Evolutionary conservation across 768 basidiomycete genomes (phyloP), one percentile per base, ranked within the genome.

Genomic region (Austroboletus festivus): DNA sequence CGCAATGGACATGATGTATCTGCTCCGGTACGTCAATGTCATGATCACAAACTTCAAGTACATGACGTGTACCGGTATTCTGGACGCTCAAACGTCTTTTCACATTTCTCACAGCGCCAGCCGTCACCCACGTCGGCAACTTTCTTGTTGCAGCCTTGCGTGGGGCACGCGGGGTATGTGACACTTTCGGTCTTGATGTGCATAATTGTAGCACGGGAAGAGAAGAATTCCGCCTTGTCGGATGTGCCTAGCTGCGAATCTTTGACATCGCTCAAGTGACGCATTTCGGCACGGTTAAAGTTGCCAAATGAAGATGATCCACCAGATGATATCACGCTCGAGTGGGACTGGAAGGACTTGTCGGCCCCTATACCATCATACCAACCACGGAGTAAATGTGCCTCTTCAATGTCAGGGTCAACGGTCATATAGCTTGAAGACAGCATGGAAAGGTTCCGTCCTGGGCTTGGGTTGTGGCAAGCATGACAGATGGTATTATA

Each of bases 101-200:
- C 81, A 64, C 95, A 98, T 68, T 93, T 97, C 64, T 98, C 96
- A 65, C 96, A 98, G 38, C 80, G 72, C 92, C 92, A 98, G n/a
- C 73, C 76, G 37, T 73, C 76, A n/a, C 74, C 76, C 18, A 74
- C 67, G 47, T 89, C 78, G 1, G 79, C 68, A 5, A 97, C 88
- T 69, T 98, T 99, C 74, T 98, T 98, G 69, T 78, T 89, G 68
- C 95, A 98, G 9, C 74, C 77, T 33, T 80, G 73, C 18, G 77
- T 80, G 24, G 83, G 85, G 63, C 96, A 99, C 16, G 90, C 94
- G 20, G 94, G 87, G 64, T 99, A 99, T 15, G 80, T 78, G 38
- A 97, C 73, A 52, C 80, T 89, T 24, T 93, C 89, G 21, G 71
- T 62, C 69, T 86, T 92, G 73, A 98, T 82, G 64, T 92, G 91